phyloP scores from a whole-genome alignment of 2,329 filamentous ascomycete genomes.

The Orbilia blumenaviensis region DNA sequence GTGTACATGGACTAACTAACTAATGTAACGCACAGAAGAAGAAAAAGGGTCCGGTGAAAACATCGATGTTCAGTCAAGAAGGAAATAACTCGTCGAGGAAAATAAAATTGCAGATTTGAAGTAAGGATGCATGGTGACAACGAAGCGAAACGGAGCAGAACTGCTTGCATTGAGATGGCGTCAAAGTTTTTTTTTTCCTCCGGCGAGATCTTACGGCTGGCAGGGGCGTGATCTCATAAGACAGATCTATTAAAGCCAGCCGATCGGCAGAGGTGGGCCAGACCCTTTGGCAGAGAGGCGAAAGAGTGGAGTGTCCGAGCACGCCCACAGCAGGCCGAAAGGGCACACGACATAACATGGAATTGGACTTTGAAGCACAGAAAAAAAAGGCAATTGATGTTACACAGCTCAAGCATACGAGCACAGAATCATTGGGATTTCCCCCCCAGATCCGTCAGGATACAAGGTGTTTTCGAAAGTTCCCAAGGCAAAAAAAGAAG shows the following conservation, averaged over 20 bases:
- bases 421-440: neutral
- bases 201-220: neutral
- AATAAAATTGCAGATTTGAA: neutral
- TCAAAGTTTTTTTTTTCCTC: neutral
- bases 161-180: neutral
- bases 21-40: no score
- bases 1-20: neutral
- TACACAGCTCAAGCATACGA: neutral
- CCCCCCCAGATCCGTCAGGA: neutral
- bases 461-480: no score
- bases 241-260: slow-evolving; percentile 1
- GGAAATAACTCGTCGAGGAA: neutral
- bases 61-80: neutral
- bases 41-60: neutral
- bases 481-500: neutral
- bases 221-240: slow-evolving; percentile 2
- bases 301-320: no score
- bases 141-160: neutral
- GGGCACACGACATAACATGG: neutral
- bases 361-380: neutral
- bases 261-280: neutral
- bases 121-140: neutral
- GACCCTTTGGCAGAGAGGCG: no score
- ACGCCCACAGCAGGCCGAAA: no score
- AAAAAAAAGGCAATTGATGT: neutral